Percentiles rank a stretch among this genome's conserved stretches.
These are phyloP conservation scores for Fusarium sp. DNA, from an alignment of 2,329 filamentous ascomycete species.

Conservation along the genomic window DNA sequence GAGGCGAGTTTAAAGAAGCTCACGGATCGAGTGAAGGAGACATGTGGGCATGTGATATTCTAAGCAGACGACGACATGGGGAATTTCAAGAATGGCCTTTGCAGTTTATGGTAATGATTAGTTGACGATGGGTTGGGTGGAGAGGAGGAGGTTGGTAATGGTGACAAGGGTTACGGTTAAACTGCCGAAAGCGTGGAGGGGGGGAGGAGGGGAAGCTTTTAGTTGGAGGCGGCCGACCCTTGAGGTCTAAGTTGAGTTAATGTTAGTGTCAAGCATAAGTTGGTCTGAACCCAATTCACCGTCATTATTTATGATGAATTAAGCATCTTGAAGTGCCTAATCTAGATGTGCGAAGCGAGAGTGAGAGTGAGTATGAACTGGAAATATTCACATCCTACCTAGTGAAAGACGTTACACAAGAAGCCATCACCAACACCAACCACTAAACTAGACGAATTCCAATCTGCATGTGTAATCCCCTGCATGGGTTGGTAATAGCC, in stretches of 20 bases:
- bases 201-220: not conserved
- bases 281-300: not conserved
- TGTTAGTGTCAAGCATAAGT: slow-evolving; percentile 14
- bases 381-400: not conserved
- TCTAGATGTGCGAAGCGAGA: no score
- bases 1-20: slow-evolving; percentile 29
- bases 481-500: slow-evolving; percentile 36
- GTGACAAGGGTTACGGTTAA: not conserved
- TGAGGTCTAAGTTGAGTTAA: not conserved
- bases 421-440: not conserved
- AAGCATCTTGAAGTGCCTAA: no score
- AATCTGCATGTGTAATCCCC: slow-evolving; percentile 16
- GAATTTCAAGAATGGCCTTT: not conserved
- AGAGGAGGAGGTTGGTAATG: not conserved
- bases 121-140: not conserved
- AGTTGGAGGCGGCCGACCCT: slow-evolving; percentile 28
- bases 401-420: not conserved
- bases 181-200: not conserved
- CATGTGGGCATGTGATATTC: slow-evolving; percentile 45
- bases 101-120: not conserved
- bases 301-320: not conserved
- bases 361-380: not conserved
- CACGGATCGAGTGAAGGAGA: slow-evolving; percentile 40
- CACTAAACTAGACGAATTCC: not conserved
- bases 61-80: slow-evolving; percentile 17